Evolutionary conservation across 2,329 filamentous ascomycete species (phyloP), one percentile per base, ranked within the genome.

Genomic region (Blastomyces emzantsi): DNA sequence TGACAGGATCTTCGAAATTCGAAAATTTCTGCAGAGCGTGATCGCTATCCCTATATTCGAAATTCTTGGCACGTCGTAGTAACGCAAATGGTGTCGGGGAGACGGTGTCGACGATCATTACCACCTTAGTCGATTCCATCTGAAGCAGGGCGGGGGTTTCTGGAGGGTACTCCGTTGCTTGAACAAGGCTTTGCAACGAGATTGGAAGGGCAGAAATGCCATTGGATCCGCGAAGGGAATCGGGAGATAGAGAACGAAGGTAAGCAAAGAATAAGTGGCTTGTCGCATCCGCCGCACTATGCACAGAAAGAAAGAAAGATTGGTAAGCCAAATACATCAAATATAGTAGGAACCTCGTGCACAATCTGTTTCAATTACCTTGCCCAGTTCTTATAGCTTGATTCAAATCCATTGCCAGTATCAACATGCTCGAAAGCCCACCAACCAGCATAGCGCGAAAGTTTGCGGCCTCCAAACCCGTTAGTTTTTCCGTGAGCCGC

Each of bases 221-320:
- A 67, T 86, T 90, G 61, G 88, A 80, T 39, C 85, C 84, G 66
- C 87, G 83, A 43, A 82, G 73, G 17, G 82, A 84, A 66, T 93
- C 88, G n/a, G 94, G 93, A 1, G 91, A 87, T 57, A 96, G 79
- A 0, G 92, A 97, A 70, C 94, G 86, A 58, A 99, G 85, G 74
- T 97, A 99, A 63, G 94, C 94, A 73, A 99, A 99, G 81, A 99
- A 99, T 62, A 99, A 80, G 79, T 99, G 94, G 72, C 92, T 96
- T 25, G 93, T 92, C 62, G 94, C 94, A 81, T 97, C 92, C 64
- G 94, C 94, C 65, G 93, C 92, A 72, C 90, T 95, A 71, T 45
- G 49, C 15, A 52, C 15, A 52, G 51, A 52, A 36, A n/a, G 9
- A 22, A 43, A 33, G 25, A 28, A 2, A 22, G 19, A 33, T 7